Evolutionary conservation across 371 early-diverging fungal genomes (phyloP).

Genomic region (Syncephalastrum sp.): DNA sequence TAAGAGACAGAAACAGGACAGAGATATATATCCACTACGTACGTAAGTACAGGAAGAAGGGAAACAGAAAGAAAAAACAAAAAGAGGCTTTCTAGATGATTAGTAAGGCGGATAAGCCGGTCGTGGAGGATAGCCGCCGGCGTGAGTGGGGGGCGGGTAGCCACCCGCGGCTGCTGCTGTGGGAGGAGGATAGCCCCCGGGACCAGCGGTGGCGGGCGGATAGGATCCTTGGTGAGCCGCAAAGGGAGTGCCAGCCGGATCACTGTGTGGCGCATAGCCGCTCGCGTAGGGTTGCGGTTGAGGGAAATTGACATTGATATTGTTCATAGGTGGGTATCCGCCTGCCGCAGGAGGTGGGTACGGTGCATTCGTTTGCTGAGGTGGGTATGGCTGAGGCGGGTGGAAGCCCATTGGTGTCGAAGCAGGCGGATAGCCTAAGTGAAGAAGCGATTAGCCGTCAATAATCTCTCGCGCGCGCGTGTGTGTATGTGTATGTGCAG

Average conservation of each 20-base stretch:
- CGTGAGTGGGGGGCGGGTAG: constrained; percentile 7
- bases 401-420: constrained; percentile 10
- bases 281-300: constrained; percentile 14
- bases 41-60: neutral
- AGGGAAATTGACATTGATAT: constrained; percentile 14
- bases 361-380: constrained; percentile 4
- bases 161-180: neutral
- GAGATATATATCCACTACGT: neutral
- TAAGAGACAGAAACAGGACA: neutral
- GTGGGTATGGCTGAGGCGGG: constrained; percentile 9
- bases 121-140: constrained; percentile 10
- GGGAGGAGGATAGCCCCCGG: constrained; percentile 15
- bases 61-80: neutral
- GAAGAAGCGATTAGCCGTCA: too few relatives aligned
- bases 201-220: constrained; percentile 3
- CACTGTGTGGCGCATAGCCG: constrained; percentile 10
- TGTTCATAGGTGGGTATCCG: too few relatives aligned
- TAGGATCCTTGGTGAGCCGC: constrained; percentile 21
- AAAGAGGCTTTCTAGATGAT: neutral
- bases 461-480: too few relatives aligned
- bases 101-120: constrained; percentile 20
- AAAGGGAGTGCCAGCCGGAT: constrained; percentile 14
- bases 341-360: neutral
- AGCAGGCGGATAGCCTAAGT: constrained; percentile 4
- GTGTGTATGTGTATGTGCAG: too few relatives aligned